These are phyloP conservation scores for Plasmodium sp. DNA, from an alignment of 169 alveolate genomes.

Conservation along the genomic window DNA sequence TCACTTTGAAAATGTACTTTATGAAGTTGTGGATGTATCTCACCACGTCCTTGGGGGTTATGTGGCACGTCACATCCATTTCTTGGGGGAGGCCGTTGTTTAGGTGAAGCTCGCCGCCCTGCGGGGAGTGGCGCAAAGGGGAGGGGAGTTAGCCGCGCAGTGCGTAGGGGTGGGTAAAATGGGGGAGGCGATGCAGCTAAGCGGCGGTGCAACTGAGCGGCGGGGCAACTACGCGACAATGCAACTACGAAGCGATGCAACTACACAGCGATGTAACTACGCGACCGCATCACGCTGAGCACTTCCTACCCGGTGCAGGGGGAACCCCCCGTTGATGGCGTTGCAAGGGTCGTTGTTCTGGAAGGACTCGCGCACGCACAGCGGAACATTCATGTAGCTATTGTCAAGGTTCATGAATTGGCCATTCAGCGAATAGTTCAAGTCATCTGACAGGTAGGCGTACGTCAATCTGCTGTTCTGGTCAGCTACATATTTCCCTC, in stretches of 20 bases:
- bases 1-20: slow-evolving; percentile 31
- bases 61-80: slow-evolving; percentile 1
- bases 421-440: slow-evolving; percentile 28
- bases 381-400: slow-evolving; percentile 17
- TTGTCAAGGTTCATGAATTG: slow-evolving; percentile 8
- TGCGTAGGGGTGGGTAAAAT: background rate
- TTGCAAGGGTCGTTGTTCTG: background rate
- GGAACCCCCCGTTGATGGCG: background rate
- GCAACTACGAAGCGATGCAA: background rate
- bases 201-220: background rate
- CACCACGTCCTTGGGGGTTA: background rate
- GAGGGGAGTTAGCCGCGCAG: background rate
- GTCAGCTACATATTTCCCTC: slow-evolving; percentile 11
- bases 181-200: background rate
- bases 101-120: background rate
- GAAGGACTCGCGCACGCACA: slow-evolving; percentile 22
- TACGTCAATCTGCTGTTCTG: slow-evolving; percentile 6
- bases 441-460: slow-evolving; percentile 16
- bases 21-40: slow-evolving; percentile 6
- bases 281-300: background rate
- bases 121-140: background rate
- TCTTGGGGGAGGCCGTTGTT: background rate
- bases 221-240: background rate
- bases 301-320: slow-evolving; percentile 20
- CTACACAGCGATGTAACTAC: background rate